phyloP scores from a whole-genome alignment of 306 rosid species.

The Prunus fruticosa region DNA sequence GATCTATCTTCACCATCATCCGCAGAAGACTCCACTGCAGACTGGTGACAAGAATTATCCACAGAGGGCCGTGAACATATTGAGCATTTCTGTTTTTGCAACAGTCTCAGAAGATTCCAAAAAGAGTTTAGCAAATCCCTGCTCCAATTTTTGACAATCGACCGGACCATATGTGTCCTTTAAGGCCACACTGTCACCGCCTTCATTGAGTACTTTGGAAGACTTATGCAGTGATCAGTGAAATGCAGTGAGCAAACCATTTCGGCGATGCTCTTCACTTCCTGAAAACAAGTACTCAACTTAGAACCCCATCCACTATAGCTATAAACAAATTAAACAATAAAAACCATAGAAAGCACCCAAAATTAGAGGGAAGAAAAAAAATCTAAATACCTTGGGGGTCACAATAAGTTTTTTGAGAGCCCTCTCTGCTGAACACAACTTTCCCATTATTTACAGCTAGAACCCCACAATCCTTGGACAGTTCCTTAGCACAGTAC shows the following conservation, averaged over 20 bases:
- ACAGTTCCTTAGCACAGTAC: conserved; percentile 76
- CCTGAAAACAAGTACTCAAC: conserved; percentile 41
- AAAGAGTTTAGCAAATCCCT: conserved; percentile 47
- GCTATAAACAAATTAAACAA: not conserved
- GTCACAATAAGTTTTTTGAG: conserved; percentile 17
- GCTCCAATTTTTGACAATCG: conserved; percentile 33
- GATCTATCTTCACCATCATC: conserved; percentile 38
- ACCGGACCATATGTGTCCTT: conserved; percentile 18
- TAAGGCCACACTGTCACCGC: conserved; percentile 18
- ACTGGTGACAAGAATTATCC: conserved; percentile 31
- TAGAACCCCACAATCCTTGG: conserved; percentile 60
- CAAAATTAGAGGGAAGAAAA: not conserved
- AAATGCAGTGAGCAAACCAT: conserved; percentile 49
- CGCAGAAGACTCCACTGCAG: conserved; percentile 37
- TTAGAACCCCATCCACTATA: conserved; percentile 16
- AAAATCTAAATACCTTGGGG: conserved; percentile 49
- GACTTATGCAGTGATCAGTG: conserved; percentile 30
- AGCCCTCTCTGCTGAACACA: conserved; percentile 58
- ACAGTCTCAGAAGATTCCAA: conserved; percentile 36
- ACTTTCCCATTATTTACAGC: conserved; percentile 84
- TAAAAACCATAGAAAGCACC: conserved; percentile 5
- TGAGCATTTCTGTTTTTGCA: conserved; percentile 42
- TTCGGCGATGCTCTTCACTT: conserved; percentile 31
- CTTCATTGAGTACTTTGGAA: conserved; percentile 50
- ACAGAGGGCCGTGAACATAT: conserved; percentile 44